These are phyloP conservation scores for Oryza officinalis DNA, from an alignment of 176 grass and related monocot genomes.

Conservation along the genomic window DNA sequence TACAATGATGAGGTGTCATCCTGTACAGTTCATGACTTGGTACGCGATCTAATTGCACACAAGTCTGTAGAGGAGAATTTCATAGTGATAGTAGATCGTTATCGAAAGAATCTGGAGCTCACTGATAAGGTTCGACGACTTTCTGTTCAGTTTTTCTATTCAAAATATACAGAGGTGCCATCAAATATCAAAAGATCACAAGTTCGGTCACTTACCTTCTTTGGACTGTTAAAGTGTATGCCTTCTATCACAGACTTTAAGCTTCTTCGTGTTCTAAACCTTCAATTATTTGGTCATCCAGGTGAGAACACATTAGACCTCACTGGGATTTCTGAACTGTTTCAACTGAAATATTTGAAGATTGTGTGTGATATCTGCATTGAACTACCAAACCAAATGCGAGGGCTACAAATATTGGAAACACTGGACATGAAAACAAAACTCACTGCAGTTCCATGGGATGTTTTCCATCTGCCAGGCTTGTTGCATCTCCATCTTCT, in stretches of 20 bases:
- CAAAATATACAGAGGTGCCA: accelerated
- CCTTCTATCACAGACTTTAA: neutral
- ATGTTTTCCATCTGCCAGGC: neutral
- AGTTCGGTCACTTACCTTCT: neutral
- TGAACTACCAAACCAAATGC: neutral
- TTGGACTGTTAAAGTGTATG: neutral
- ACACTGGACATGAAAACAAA: neutral
- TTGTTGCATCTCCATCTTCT: neutral
- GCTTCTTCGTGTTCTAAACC: too few species aligned
- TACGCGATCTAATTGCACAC: neutral
- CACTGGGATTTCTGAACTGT: neutral
- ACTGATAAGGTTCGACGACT: neutral
- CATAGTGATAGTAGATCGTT: neutral
- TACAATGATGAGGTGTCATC: neutral
- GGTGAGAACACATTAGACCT: neutral
- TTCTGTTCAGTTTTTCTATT: neutral
- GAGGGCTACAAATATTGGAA: neutral
- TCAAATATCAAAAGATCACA: neutral
- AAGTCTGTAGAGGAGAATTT: neutral
- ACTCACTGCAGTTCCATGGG: neutral
- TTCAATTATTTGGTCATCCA: neutral
- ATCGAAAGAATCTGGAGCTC: neutral
- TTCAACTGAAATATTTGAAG: neutral
- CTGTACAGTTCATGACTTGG: neutral
- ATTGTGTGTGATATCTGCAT: neutral